Base-by-base conservation (phyloP, 345 rosid genomes). In the Gossypium ekmanianum region DNA sequence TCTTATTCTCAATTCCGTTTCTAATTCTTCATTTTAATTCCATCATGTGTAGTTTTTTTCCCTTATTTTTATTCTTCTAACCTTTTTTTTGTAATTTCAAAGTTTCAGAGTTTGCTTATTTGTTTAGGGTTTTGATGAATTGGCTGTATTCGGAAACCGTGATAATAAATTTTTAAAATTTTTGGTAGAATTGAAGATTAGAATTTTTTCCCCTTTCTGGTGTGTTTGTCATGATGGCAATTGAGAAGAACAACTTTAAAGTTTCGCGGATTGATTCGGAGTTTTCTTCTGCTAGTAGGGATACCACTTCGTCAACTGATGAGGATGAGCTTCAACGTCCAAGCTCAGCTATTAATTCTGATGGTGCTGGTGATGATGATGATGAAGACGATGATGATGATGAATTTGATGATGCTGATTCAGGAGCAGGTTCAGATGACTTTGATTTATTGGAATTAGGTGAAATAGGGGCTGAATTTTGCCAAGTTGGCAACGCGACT, bases 361-460 rank as follows among this genome's bases (percentile, higher is more conserved):
- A 87, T 43, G 88, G 41, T 34, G 41, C 41, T 34, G 41, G 41
- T 34, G 41, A 34, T 34, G 41, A 34, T 34, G 41, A 4, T 34
- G 41, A 34, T 34, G 41, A 34, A 5, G 41, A 89, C 41, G 90
- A 83, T 50, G 88, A 88, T 67, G 92, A 88, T 70, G 94, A 88
- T 72, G 95, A 90, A 48, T 92, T 88, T 43, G 91, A 88, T 74
- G 98, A 94, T 72, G 94, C 89, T 3, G 97, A 95, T 85, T 95
- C 99, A 0, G 99, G 97, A 61, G 98, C 97, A 0, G 99, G 99
- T 58, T 95, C 99, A 2, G 99, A 95, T 78, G 98, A 95, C 79
- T 95, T 90, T 79, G 97, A 95, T 84, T 85, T 93, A 82, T 84
- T 95, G 76, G 99, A 95, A 78, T 78, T 95, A 55, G 96, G 98